Base-by-base conservation (phyloP, 148 eudicot genomes). In the Rhododendron henanense region DNA sequence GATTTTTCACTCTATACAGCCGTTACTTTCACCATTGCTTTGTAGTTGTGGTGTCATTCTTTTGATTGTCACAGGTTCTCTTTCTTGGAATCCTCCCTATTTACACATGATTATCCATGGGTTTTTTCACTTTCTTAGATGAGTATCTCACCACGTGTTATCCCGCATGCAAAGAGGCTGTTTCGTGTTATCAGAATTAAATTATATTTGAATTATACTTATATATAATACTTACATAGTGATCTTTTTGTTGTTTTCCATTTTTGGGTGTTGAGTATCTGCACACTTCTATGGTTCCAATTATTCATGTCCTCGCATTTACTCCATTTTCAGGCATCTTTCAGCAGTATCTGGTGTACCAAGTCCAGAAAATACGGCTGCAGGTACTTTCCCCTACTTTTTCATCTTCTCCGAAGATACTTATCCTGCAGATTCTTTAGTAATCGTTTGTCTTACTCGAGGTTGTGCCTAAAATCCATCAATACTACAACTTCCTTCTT, bases 311-410 rank as follows among this genome's bases (percentile, higher is more conserved):
- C 14, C 48, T 75, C 19, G 44, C 16, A 74, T 83, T 76, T 10
- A 80, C 79, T 82, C 28, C 73, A 21, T 82, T 79, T 86, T 75
- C 96, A 96, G 99, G 99, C 39, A 90, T 96, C 80, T 95, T 96
- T 90, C 99, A 94, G 88, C 99, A 96, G 87, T 96, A 94, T 91
- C 87, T 94, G 84, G 98, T 94, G 61, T 92, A 96, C 89, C 99
- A 96, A 91, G 99, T 95, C 65, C 94, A 96, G 85, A 97, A 96
- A 88, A 94, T 95, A 83, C 94, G 99, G 83, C 88, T 96, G 87
- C 99, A 96, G 98, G 99, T 94, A 75, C 31, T 37, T 44, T 9
- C 11, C 15, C 19, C 25, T 81, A 7, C 33, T 47, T 65, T 79
- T 35, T 25, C 75, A 3, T 11, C 37, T 80, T 28, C 45, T 47